Conservation (phyloP, 495 filamentous ascomycete genomes). For the Geopyxis carbonaria region DNA sequence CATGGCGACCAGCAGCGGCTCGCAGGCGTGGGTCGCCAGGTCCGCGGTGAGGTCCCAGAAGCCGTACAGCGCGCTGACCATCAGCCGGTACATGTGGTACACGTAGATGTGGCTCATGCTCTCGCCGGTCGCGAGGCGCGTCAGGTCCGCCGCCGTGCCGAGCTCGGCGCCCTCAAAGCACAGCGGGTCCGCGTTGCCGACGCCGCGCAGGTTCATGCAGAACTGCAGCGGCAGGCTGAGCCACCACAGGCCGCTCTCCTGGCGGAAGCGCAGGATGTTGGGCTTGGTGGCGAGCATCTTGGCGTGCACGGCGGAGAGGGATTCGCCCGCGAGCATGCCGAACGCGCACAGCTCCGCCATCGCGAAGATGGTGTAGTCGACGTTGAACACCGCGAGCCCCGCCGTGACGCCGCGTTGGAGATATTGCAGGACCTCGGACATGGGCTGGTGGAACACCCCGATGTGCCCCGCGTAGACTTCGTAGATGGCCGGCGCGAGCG, state of each 20-base stretch:
- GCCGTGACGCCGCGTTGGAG: conserved; percentile 21
- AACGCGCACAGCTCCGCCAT: conserved; percentile 23
- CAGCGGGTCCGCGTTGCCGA: conserved; percentile 22
- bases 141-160: conserved; percentile 7
- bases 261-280: conserved; percentile 21
- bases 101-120: conserved; percentile 26
- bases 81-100: conserved; percentile 25
- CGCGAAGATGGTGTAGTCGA: conserved; percentile 24
- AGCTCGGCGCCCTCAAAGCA: conserved; percentile 24
- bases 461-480: conserved; percentile 24
- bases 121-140: conserved; percentile 15
- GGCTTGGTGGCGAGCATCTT: conserved; percentile 24
- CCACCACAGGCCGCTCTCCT: conserved; percentile 25
- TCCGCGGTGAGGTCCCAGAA: conserved; percentile 21
- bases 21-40: conserved; percentile 20
- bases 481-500: conserved; percentile 23
- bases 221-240: conserved; percentile 22
- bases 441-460: conserved; percentile 23
- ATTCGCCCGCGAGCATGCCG: conserved; percentile 23
- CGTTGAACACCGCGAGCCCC: conserved; percentile 24
- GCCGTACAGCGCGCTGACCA: conserved; percentile 22
- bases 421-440: conserved; percentile 20
- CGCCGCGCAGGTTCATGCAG: conserved; percentile 21
- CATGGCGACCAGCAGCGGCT: conserved; percentile 15
- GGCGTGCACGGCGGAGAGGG: conserved; percentile 13